Percentiles rank a stretch among this genome's conserved stretches.
Conservation (phyloP, 805 yeast genomes). For the Yamadazyma philogaea region DNA sequence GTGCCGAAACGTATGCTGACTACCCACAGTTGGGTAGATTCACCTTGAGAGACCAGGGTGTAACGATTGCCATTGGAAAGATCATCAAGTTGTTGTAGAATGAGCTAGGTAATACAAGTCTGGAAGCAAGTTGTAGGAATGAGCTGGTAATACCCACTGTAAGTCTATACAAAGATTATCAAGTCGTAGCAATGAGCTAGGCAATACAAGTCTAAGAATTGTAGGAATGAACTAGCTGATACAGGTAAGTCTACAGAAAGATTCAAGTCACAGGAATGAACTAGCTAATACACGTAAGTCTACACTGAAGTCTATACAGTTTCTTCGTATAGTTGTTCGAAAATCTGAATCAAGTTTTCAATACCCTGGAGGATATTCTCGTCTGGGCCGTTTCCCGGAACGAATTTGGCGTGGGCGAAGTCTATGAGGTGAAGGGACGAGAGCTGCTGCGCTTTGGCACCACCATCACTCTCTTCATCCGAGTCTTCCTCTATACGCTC, state of each 20-base stretch:
- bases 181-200: too few species aligned
- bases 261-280: too few species aligned
- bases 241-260: too few species aligned
- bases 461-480: constrained; percentile 10
- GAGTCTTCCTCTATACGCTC: background rate
- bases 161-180: too few species aligned
- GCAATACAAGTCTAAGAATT: too few species aligned
- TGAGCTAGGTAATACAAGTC: background rate
- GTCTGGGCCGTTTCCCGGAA: constrained; percentile 66
- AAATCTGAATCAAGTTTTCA: constrained; percentile 50
- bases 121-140: too few species aligned
- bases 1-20: constrained; percentile 88
- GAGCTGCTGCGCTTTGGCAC: constrained; percentile 33
- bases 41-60: constrained; percentile 97
- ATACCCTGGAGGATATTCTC: constrained; percentile 69
- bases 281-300: too few species aligned
- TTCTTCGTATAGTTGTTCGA: too few species aligned
- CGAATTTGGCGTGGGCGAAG: constrained; percentile 79
- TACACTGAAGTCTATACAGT: too few species aligned
- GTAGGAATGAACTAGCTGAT: too few species aligned
- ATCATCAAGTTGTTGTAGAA: constrained; percentile 65
- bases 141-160: too few species aligned
- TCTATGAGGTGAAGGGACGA: constrained; percentile 73
- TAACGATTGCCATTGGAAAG: constrained; percentile 97
- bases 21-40: constrained; percentile 97